phyloP scores from a whole-genome alignment of 1,284 basidiomycete species.

The Pisolithus thermaeus region DNA sequence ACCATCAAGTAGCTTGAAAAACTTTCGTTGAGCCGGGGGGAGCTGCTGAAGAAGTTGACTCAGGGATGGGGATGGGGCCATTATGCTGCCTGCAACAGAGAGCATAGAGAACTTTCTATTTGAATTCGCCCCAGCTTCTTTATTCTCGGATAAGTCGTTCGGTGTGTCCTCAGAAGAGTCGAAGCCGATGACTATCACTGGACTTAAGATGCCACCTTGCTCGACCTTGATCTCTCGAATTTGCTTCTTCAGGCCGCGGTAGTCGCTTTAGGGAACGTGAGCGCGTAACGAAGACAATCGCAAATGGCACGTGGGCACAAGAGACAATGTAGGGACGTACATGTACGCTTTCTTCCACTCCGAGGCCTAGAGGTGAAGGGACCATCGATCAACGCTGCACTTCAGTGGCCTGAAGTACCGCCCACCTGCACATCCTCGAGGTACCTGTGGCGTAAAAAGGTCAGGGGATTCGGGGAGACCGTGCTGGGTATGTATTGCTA shows the following conservation, averaged over 20 bases:
- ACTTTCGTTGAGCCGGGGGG: slow-evolving; percentile 56
- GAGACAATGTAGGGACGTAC: slow-evolving; percentile 34
- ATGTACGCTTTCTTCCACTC: slow-evolving; percentile 84
- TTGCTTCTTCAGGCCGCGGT: slow-evolving; percentile 64
- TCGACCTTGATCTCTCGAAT: slow-evolving; percentile 34
- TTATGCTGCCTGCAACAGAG: neutral
- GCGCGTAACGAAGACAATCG: neutral
- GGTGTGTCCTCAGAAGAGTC: neutral
- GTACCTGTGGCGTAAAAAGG: slow-evolving; percentile 37
- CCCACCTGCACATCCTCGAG: slow-evolving; percentile 64
- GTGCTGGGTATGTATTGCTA: slow-evolving; percentile 1
- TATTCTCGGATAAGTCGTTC: neutral
- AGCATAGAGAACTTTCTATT: neutral
- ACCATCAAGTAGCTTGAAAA: slow-evolving; percentile 69
- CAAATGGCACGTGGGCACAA: slow-evolving; percentile 2
- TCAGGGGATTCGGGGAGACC: neutral
- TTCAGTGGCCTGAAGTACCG: neutral
- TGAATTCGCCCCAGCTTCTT: too few species aligned
- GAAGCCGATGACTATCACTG: neutral
- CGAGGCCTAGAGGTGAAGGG: slow-evolving; percentile 45
- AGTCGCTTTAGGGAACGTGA: slow-evolving; percentile 46
- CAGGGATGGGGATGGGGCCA: slow-evolving; percentile 34
- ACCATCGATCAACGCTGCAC: neutral
- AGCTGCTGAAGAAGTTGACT: slow-evolving; percentile 48
- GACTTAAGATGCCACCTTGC: neutral